These are phyloP conservation scores for Apium graveolens DNA, from an alignment of 129 eudicot genomes.

Conservation along the genomic window DNA sequence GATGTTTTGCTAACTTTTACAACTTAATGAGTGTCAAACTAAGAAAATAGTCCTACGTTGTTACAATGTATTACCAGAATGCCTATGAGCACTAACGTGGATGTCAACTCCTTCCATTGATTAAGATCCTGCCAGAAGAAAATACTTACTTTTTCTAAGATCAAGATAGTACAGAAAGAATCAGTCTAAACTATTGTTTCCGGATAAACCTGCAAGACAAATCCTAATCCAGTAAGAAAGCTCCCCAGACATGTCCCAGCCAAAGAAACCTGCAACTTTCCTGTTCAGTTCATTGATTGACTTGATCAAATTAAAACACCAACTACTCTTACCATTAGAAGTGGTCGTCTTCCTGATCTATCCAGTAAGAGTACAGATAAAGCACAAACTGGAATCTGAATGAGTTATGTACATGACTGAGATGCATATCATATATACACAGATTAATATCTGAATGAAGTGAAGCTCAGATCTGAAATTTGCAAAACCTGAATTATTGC, in stretches of 20 bases:
- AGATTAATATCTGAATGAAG: background rate
- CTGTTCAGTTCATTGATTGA: background rate
- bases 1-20: background rate
- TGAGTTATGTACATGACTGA: background rate
- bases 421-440: background rate
- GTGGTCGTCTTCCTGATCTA: conserved; percentile 23
- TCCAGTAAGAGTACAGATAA: conserved; percentile 18
- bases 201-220: conserved; percentile 15
- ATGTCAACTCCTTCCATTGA: conserved; percentile 3
- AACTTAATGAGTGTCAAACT: background rate
- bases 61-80: conserved; percentile 16
- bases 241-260: conserved; percentile 12
- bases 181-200: background rate
- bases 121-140: conserved; percentile 4
- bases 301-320: background rate
- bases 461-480: background rate
- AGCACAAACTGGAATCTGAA: conserved; percentile 12
- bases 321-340: conserved; percentile 21
- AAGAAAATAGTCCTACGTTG: background rate
- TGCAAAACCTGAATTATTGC: conserved; percentile 21
- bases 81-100: conserved; percentile 13
- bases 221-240: conserved; percentile 15
- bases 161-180: background rate
- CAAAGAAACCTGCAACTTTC: conserved; percentile 16
- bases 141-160: background rate